Conservation (phyloP, 345 rosid species). For the Populus simonii region DNA sequence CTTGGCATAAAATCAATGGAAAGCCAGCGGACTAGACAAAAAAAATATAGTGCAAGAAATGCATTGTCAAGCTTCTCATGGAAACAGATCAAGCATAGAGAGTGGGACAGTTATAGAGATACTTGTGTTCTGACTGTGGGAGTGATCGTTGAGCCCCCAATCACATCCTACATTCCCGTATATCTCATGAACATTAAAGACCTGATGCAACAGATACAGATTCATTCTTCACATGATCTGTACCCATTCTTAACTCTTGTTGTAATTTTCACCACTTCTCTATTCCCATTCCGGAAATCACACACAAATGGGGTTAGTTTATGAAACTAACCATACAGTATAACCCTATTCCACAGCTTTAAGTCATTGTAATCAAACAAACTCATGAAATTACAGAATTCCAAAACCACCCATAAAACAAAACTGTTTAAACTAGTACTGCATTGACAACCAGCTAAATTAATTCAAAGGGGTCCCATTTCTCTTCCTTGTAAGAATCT, state of each 20-base stretch:
- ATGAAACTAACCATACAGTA: neutral
- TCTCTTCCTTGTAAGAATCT: neutral
- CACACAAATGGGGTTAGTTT: neutral
- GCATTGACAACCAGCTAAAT: neutral
- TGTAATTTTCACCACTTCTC: neutral
- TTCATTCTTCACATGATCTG: neutral
- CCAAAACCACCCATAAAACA: neutral
- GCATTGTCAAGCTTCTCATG: neutral
- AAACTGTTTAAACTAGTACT: neutral
- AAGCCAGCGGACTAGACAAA: neutral
- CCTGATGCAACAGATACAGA: neutral
- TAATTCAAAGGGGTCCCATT: neutral
- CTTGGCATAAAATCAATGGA: neutral
- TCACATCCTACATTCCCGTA: neutral
- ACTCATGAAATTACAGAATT: neutral
- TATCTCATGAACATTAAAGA: neutral
- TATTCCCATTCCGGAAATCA: neutral
- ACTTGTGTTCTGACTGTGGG: neutral
- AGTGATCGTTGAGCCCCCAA: neutral
- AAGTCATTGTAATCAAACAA: neutral
- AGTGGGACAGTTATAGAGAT: neutral
- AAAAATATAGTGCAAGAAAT: neutral
- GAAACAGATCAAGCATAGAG: neutral
- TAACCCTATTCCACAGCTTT: neutral
- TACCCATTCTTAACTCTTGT: neutral